Conservation (phyloP, 1,284 basidiomycete species). For the Sphagnurus paluster region DNA sequence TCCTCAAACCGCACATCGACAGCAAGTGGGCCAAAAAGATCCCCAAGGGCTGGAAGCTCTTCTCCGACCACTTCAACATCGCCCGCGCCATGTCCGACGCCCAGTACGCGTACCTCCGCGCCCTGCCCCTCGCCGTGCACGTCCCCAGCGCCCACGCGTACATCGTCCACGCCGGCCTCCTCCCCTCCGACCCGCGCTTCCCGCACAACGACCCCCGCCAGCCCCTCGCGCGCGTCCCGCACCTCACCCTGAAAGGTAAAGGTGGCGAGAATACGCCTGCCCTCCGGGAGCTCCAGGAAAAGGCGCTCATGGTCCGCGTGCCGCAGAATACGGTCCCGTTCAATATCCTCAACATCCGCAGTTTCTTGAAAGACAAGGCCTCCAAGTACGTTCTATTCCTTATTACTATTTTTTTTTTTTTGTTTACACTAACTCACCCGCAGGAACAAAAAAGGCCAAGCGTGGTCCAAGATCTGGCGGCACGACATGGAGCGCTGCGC, state of each 20-base stretch:
- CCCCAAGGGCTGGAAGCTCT: conserved; percentile 68
- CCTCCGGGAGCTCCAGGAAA: conserved; percentile 56
- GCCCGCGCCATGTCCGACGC: conserved; percentile 60
- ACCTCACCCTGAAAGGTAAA: conserved; percentile 21
- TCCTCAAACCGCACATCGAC: conserved; percentile 28
- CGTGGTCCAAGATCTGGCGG: conserved; percentile 79
- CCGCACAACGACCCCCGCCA: conserved; percentile 52
- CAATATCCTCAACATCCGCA: conserved; percentile 76
- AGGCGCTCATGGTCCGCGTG: conserved; percentile 58
- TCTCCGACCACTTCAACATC: conserved; percentile 73
- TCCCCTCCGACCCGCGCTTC: conserved; percentile 66
- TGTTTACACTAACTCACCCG: conserved; percentile 9
- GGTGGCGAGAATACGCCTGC: conserved; percentile 21
- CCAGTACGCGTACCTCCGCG: conserved; percentile 69
- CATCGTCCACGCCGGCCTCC: conserved; percentile 82
- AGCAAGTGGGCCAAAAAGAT: conserved; percentile 56
- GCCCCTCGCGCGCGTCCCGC: conserved; percentile 66
- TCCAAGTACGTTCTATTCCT: conserved; percentile 39
- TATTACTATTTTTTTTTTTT: neutral
- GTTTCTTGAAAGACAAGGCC: conserved; percentile 55
- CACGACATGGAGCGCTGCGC: conserved; percentile 66
- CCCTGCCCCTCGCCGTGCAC: conserved; percentile 73
- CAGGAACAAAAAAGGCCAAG: conserved; percentile 55
- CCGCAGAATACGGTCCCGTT: conserved; percentile 77
- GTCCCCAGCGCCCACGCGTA: conserved; percentile 76